Base-by-base conservation (phyloP, 2,329 filamentous ascomycete species). In the Cadophora luteo-olivacea region DNA sequence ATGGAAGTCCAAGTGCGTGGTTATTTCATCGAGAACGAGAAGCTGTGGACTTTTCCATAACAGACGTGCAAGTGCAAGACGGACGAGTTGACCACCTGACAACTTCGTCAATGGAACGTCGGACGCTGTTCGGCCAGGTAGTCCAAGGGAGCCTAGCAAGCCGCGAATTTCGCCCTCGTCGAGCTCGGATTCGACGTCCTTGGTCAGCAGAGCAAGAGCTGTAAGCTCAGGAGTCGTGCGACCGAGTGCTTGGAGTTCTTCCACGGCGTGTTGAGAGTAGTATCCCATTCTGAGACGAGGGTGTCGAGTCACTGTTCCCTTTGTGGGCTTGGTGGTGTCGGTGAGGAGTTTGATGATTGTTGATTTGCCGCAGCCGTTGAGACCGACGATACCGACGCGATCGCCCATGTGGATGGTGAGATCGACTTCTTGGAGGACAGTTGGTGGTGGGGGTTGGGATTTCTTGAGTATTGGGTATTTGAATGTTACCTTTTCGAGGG, bases 41-140 rank as follows among this genome's bases (percentile, higher is more conserved):
- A 99, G 82, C 82, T 99, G 96, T 0, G 96, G 96, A 85, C 97
- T 97, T 84, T 97, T 97, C 94, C 94, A 97, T 90, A 97, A 94
- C 75, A 94, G 91, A 75, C 92, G 92, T 1, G 93, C 95, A 74
- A 98, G 95, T 7, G 92, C 96, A 29, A 93, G 90, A 93, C 93
- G 77, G 61, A 91, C 91, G 25, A 93, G 85, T 79, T 97, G 93
- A 0, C 93, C 93, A 51, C 93, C 93, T 0, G 92, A 95, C 0
- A 97, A 83, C 76, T 89, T 87, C n/a, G 80, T 79, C 0, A 97
- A 79, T 0, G 92, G 91, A 0, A 94, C 87, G 75, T 95, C 91
- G 0, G 91, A 92, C 0, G 89, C 92, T 6, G 88, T 82, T 1
- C 89, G 86, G 0, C 93, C 92, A 0, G 87, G 85, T 0, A 97